Percentiles rank a stretch among this genome's conserved stretches.
Conservation (phyloP, 768 basidiomycete genomes). For the Pleurotus tuoliensis region DNA sequence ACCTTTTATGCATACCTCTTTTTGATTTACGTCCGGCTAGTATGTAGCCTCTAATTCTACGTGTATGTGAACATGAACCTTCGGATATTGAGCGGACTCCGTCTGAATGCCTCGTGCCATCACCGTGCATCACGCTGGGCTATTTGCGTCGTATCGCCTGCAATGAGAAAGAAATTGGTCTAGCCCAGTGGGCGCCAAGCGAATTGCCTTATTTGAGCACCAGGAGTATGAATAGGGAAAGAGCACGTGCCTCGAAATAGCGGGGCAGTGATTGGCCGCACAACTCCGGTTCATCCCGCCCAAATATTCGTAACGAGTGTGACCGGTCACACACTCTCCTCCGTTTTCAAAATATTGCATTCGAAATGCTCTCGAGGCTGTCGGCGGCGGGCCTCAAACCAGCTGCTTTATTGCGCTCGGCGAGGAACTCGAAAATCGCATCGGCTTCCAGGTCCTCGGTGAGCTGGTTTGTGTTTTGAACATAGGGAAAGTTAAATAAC, state of each 20-base stretch:
- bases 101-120: not conserved
- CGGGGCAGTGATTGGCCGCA: not conserved
- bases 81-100: not conserved
- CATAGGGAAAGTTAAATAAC: not conserved
- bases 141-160: no score
- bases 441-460: slow-evolving; percentile 49
- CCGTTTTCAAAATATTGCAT: slow-evolving; percentile 42
- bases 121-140: no score
- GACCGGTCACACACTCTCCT: slow-evolving; percentile 39
- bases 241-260: slow-evolving; percentile 3
- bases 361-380: slow-evolving; percentile 83
- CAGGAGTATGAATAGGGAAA: not conserved
- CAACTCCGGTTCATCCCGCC: slow-evolving; percentile 12
- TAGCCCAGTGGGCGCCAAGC: slow-evolving; percentile 2
- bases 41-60: not conserved
- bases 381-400: slow-evolving; percentile 68
- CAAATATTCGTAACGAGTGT: slow-evolving; percentile 27
- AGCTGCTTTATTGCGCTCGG: slow-evolving; percentile 41
- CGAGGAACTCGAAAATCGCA: slow-evolving; percentile 39
- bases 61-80: not conserved
- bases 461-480: slow-evolving; percentile 19
- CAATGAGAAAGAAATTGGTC: no score
- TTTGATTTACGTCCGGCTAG: not conserved
- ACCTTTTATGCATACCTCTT: slow-evolving; percentile 1
- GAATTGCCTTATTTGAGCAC: not conserved